These are phyloP conservation scores for Musa schizocarpa DNA, from an alignment of 176 grass and related monocot species.

Conservation along the genomic window DNA sequence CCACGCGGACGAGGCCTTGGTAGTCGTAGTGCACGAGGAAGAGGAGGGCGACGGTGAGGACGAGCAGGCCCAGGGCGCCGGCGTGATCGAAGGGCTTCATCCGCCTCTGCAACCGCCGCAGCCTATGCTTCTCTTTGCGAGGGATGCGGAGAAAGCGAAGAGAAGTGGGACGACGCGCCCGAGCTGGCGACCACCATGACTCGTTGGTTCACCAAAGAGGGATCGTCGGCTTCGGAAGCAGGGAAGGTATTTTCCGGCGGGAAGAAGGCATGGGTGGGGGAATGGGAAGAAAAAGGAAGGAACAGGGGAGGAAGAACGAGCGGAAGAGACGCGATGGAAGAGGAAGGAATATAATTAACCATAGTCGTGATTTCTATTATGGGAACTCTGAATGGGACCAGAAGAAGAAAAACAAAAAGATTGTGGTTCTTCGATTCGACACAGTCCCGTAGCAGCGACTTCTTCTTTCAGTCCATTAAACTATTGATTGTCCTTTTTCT, in stretches of 20 bases:
- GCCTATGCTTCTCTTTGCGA: background rate
- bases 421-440: no score
- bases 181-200: background rate
- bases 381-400: no score
- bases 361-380: no score
- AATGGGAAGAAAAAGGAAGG: no score
- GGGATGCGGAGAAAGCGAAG: background rate
- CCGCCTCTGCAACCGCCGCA: background rate
- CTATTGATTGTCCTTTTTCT: no score
- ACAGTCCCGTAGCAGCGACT: no score
- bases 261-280: no score
- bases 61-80: background rate
- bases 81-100: constrained; percentile 11
- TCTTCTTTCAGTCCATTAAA: no score
- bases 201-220: background rate
- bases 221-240: background rate
- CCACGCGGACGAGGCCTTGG: background rate
- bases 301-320: no score
- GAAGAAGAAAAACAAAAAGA: no score
- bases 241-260: background rate
- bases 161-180: background rate
- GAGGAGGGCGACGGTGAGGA: background rate
- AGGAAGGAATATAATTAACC: no score
- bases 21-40: background rate
- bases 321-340: no score